Percentiles rank a stretch among this genome's conserved stretches.
These are phyloP conservation scores for Fusarium setosum DNA, from an alignment of 2,329 filamentous ascomycete species.

Conservation along the genomic window DNA sequence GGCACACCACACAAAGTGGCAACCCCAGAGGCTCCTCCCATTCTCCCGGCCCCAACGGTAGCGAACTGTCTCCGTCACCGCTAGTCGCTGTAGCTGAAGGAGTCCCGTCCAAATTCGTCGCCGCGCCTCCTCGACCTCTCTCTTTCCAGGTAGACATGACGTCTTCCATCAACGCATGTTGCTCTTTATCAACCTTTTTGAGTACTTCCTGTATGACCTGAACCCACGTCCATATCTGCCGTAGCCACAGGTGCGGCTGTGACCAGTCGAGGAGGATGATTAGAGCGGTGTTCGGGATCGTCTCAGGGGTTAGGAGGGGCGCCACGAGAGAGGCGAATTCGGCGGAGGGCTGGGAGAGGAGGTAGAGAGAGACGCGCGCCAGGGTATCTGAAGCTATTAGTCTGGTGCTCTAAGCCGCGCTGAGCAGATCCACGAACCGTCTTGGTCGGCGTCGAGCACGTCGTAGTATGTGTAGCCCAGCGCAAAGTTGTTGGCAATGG, in stretches of 20 bases:
- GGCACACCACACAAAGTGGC: slow-evolving; percentile 93
- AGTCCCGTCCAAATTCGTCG: slow-evolving; percentile 72
- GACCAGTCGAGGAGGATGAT: slow-evolving; percentile 97
- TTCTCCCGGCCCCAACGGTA: slow-evolving; percentile 88
- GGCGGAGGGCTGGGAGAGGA: slow-evolving; percentile 85
- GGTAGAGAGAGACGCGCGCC: slow-evolving; percentile 88
- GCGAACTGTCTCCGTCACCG: slow-evolving; percentile 73
- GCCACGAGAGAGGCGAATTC: slow-evolving; percentile 85
- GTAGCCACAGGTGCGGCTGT: slow-evolving; percentile 91
- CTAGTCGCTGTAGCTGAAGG: slow-evolving; percentile 62
- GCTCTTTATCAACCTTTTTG: slow-evolving; percentile 77
- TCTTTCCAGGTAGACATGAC: slow-evolving; percentile 85
- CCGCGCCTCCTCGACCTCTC: slow-evolving; percentile 73
- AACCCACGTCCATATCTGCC: slow-evolving; percentile 90
- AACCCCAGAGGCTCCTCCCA: slow-evolving; percentile 92
- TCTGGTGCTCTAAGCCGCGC: neutral
- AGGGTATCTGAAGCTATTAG: slow-evolving; percentile 77
- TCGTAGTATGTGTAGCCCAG: slow-evolving; percentile 96
- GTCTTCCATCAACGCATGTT: slow-evolving; percentile 87
- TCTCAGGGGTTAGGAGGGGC: slow-evolving; percentile 85
- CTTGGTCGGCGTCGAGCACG: slow-evolving; percentile 92
- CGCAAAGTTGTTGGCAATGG: slow-evolving; percentile 91
- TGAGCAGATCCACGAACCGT: slow-evolving; percentile 66
- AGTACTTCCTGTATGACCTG: slow-evolving; percentile 83
- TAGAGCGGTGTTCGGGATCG: slow-evolving; percentile 87